Evolutionary conservation across 306 rosid genomes (phyloP), one percentile per base, ranked within the genome.

Genomic region (Lablab purpureus): DNA sequence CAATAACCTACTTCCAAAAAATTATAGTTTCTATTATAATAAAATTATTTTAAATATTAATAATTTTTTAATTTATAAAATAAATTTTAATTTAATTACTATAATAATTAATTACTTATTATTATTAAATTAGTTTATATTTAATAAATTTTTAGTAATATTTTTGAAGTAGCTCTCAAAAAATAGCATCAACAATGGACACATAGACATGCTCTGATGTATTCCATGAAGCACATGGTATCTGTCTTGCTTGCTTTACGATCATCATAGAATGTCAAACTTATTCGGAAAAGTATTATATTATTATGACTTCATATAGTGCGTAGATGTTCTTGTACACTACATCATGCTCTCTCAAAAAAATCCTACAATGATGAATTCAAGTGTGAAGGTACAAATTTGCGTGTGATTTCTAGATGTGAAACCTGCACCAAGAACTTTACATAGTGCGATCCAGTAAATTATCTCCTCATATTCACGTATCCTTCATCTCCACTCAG

Each of bases 361-460:
- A 40, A 63, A 23, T 36, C 54, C 43, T 50, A 71, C 50, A 25
- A 50, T 76, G 74, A 62, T 10, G 3, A 40, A 51, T 50, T 54
- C n/a, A 68, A 72, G 50, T 66, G 50, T 25, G 58, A 64, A 66
- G 45, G 34, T 36, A 37, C 13, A 34, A 46, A 27, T 28, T 45
- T 37, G 27, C 76, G 11, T 32, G 19, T 46, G 30, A 25, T 58
- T 64, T 74, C 75, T 78, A 43, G 69, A 59, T 59, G 46, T 75
- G 54, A 73, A 74, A 78, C 69, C 59, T 74, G 55, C 59, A 56
- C 59, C 49, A 37, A 46, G 40, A 27, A 6, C 75, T 69, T 71
- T 74, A 15, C 69, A 62, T 6, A 80, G 84, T 84, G 87, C 82
- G 84, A 64, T 84, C 82, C 75, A 84, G 79, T 70, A 75, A 34